These are phyloP conservation scores for Trametes cinnabarina DNA, from an alignment of 768 basidiomycete species.

Conservation along the genomic window DNA sequence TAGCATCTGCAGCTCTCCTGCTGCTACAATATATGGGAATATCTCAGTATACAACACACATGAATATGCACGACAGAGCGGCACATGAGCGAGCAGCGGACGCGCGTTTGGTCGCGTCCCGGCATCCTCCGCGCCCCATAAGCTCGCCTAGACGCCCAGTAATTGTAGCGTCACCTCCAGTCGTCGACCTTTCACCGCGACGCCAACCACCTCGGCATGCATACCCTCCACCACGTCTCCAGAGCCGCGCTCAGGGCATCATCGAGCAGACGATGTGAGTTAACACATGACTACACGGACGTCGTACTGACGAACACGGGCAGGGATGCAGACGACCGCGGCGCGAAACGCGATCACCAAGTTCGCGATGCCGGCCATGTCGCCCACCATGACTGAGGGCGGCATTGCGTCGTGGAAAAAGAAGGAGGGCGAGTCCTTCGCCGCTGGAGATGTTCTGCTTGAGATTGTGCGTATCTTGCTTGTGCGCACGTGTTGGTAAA, in stretches of 20 bases:
- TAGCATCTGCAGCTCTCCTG: too few species aligned
- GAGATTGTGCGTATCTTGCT: slow-evolving; percentile 69
- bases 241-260: slow-evolving; percentile 14
- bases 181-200: background rate
- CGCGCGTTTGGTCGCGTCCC: background rate
- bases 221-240: slow-evolving; percentile 21
- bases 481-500: background rate
- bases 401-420: slow-evolving; percentile 91
- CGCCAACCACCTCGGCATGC: slow-evolving; percentile 16
- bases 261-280: slow-evolving; percentile 22
- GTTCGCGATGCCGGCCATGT: slow-evolving; percentile 95
- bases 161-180: background rate
- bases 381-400: slow-evolving; percentile 95
- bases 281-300: background rate
- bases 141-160: background rate
- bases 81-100: background rate
- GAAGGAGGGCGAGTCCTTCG: slow-evolving; percentile 76
- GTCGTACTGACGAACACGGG: background rate
- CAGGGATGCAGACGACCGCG: slow-evolving; percentile 56
- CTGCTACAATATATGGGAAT: too few species aligned
- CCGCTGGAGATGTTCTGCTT: slow-evolving; percentile 79
- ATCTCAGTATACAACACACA: too few species aligned
- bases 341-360: slow-evolving; percentile 62
- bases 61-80: too few species aligned
- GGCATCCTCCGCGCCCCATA: slow-evolving; percentile 4